Evolutionary conservation across 202 grass and related monocot genomes (phyloP).

Genomic region (Carex sylvatica): DNA sequence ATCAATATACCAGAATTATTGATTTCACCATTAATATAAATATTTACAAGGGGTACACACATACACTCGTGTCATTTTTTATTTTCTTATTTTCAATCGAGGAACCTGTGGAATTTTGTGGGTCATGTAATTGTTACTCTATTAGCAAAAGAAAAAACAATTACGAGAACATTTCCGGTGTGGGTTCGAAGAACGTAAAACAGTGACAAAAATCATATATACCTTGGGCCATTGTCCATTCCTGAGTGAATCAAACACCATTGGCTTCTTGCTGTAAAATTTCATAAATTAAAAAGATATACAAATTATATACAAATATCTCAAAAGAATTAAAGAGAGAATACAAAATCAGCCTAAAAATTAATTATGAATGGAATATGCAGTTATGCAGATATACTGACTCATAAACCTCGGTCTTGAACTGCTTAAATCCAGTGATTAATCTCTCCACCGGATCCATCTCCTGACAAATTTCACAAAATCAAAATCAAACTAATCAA

Average conservation of each 20-base stretch:
- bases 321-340: not conserved
- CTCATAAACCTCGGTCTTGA: slow-evolving; percentile 70
- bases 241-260: slow-evolving; percentile 53
- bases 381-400: slow-evolving; percentile 26
- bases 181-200: no score
- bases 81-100: no score
- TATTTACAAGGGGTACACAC: not conserved
- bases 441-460: slow-evolving; percentile 61
- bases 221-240: slow-evolving; percentile 67
- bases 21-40: not conserved
- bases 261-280: slow-evolving; percentile 54
- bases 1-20: not conserved
- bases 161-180: no score
- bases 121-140: no score
- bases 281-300: not conserved
- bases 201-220: not conserved
- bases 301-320: not conserved
- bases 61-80: not conserved
- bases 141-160: no score
- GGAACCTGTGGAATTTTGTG: no score
- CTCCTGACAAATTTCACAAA: slow-evolving; percentile 15
- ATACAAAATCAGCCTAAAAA: not conserved
- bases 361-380: no score
- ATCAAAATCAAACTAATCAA: not conserved
- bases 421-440: slow-evolving; percentile 53